phyloP scores from a whole-genome alignment of 208 protist species.

The Trypanosoma platydactyli region DNA sequence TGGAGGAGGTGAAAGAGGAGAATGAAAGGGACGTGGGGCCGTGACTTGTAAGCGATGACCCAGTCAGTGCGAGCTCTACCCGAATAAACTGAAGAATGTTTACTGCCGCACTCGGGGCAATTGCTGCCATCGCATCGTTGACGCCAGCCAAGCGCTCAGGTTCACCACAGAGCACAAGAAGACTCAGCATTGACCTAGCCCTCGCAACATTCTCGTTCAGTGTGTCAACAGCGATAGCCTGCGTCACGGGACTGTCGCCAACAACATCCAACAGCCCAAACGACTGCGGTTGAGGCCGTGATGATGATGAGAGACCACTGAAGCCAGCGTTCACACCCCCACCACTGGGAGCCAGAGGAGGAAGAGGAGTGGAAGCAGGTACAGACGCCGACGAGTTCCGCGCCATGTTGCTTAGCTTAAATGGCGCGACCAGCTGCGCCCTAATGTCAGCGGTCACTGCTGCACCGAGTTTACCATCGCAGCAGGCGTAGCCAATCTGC shows the following conservation, averaged over 20 bases:
- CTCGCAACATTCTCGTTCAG: slow-evolving; percentile 20
- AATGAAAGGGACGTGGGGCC: neutral
- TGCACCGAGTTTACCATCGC: slow-evolving; percentile 33
- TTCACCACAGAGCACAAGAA: slow-evolving; percentile 31
- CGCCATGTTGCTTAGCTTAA: slow-evolving; percentile 21
- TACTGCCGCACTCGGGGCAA: slow-evolving; percentile 42
- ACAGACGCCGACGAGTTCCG: neutral
- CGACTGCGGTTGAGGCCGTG: slow-evolving; percentile 22
- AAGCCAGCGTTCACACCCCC: slow-evolving; percentile 8
- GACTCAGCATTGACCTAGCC: slow-evolving; percentile 17
- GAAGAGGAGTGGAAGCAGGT: slow-evolving; percentile 1
- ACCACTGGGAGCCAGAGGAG: neutral
- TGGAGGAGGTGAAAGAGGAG: neutral
- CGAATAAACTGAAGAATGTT: slow-evolving; percentile 55
- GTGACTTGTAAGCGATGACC: neutral
- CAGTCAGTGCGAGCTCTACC: slow-evolving; percentile 26
- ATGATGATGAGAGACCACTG: slow-evolving; percentile 12
- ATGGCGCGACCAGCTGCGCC: slow-evolving; percentile 44
- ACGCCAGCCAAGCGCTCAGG: slow-evolving; percentile 32
- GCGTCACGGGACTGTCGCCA: neutral
- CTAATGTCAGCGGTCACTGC: slow-evolving; percentile 43
- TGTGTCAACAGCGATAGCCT: neutral
- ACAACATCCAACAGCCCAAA: slow-evolving; percentile 15
- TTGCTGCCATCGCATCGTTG: slow-evolving; percentile 27
- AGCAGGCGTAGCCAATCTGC: slow-evolving; percentile 20